Evolutionary conservation across 106 monocot genomes (phyloP).

Genomic region (Iris macrosiphon): DNA sequence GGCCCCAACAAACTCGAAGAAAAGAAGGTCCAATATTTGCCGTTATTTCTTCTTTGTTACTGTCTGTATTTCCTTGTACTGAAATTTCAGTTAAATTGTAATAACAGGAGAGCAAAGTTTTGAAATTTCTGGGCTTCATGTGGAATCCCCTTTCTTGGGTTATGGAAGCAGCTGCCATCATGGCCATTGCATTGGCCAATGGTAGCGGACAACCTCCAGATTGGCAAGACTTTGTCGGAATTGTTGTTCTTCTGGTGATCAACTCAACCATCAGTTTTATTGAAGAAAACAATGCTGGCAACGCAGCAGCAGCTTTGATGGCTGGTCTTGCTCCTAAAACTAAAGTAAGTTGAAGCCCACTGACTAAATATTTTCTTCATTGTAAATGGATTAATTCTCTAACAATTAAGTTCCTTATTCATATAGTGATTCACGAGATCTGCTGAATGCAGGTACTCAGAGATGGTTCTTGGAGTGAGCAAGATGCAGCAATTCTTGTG

Average conservation of each 20-base stretch:
- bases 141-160: slow-evolving; percentile 95
- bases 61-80: too few relatives aligned
- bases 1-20: slow-evolving; percentile 48
- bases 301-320: slow-evolving; percentile 57
- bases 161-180: slow-evolving; percentile 71
- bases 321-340: slow-evolving; percentile 54
- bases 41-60: neutral
- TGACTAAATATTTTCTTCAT: too few relatives aligned
- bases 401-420: too few relatives aligned
- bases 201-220: slow-evolving; percentile 57
- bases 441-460: slow-evolving; percentile 35
- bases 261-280: slow-evolving; percentile 65
- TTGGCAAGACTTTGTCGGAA: slow-evolving; percentile 80
- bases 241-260: slow-evolving; percentile 44
- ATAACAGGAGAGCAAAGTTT: slow-evolving; percentile 41
- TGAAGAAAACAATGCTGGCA: slow-evolving; percentile 67
- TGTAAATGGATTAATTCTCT: too few relatives aligned
- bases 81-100: neutral
- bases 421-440: too few relatives aligned
- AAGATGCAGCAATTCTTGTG: slow-evolving; percentile 45
- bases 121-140: slow-evolving; percentile 87
- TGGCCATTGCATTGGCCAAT: slow-evolving; percentile 74
- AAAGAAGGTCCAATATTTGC: slow-evolving; percentile 28
- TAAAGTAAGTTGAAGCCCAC: slow-evolving; percentile 18
- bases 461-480: slow-evolving; percentile 45